Conservation (phyloP, 148 eudicot genomes). For the Drosera capensis region DNA sequence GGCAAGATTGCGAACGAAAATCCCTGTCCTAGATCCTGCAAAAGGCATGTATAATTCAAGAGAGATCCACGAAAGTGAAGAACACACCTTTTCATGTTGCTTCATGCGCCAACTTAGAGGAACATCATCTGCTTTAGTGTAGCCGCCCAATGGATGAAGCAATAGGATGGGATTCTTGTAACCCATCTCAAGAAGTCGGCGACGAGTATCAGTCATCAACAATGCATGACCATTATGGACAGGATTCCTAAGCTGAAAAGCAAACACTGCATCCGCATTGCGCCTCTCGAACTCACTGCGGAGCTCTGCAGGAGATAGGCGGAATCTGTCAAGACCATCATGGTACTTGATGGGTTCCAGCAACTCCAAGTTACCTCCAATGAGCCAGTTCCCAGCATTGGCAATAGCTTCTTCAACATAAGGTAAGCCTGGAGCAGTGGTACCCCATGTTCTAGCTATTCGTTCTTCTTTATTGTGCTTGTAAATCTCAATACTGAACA, state of each 20-base stretch:
- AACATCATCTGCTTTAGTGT: constrained; percentile 89
- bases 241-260: constrained; percentile 93
- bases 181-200: constrained; percentile 86
- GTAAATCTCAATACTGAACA: constrained; percentile 73
- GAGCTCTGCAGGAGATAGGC: constrained; percentile 51
- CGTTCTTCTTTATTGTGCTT: constrained; percentile 95
- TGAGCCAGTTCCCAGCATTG: constrained; percentile 44
- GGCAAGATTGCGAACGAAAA: background rate
- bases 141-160: constrained; percentile 89
- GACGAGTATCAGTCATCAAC: constrained; percentile 83
- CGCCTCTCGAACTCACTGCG: constrained; percentile 60
- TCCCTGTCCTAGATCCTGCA: too few relatives aligned
- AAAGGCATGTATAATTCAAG: background rate
- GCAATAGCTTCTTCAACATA: constrained; percentile 69
- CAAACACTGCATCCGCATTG: constrained; percentile 86
- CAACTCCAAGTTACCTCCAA: background rate
- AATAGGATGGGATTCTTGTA: constrained; percentile 70
- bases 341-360: background rate
- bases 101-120: constrained; percentile 88
- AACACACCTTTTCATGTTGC: constrained; percentile 80
- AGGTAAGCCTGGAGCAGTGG: constrained; percentile 82
- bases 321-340: constrained; percentile 3
- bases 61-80: background rate
- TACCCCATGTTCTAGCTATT: constrained; percentile 89
- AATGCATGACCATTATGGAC: constrained; percentile 93